Evolutionary conservation across 257 asterid genomes (phyloP), one percentile per base, ranked within the genome.

Genomic region (Datura wrightii): DNA sequence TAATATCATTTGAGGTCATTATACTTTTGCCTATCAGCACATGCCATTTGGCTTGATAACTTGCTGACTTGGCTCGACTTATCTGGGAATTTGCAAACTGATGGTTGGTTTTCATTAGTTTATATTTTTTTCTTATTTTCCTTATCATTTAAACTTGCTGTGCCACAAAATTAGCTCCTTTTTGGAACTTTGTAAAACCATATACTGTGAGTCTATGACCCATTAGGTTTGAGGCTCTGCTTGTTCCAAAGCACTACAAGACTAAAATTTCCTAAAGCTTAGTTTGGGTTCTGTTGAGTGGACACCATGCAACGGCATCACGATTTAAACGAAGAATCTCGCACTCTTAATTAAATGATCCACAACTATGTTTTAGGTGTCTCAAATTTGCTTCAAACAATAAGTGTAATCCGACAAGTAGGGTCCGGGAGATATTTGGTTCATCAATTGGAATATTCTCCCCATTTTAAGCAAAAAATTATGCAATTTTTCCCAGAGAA

Each of bases 11-110:
- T 90, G 89, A 85, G 93, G 93, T 86, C 88, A 69, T 41, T 79
- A 86, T 58, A 37, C 82, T 62, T 36, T 89, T 44, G 52, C 90
- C 92, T 89, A 87, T 89, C 69, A 86, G 6, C 58, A 6, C 50
- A 34, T 54, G 88, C 86, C 92, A 90, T 5, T 83, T 89, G 90
- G 88, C 83, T 71, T 86, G 89, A 90, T 83, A 86, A 83, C 86
- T 85, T 88, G 85, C 90, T 86, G 86, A 86, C 85, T 72, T 84
- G 88, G 87, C 85, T 10, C 0, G 46, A 31, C 82, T 56, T 13
- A 6, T 48, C 42, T 1, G 11, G 37, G 59, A 6, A 41, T 56
- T 80, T 66, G 65, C 58, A 8, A 48, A 14, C 16, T 63, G 59
- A 46, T 80, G 37, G 74, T 80, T 79, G 87, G 48, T 31, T 78